Conservation (phyloP, 257 asterid species). For the Scutellaria galericulata region DNA sequence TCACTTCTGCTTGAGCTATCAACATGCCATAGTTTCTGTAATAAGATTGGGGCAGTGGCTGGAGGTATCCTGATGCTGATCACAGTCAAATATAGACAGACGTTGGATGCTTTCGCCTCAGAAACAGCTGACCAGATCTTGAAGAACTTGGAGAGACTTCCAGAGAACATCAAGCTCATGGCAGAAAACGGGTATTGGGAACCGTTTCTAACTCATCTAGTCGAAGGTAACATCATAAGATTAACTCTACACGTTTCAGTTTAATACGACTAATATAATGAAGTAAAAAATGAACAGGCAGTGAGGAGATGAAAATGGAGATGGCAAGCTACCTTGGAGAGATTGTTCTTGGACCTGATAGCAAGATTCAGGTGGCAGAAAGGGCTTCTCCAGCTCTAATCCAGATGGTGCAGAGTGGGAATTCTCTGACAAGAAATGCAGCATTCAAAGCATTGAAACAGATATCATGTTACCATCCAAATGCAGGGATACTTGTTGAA, state of each 20-base stretch:
- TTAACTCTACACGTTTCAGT: not conserved
- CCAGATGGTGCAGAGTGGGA: conserved; percentile 63
- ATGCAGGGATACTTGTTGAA: conserved; percentile 53
- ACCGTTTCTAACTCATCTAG: conserved; percentile 65
- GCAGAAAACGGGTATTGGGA: conserved; percentile 86
- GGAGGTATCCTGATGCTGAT: conserved; percentile 78
- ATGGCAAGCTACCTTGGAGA: conserved; percentile 76
- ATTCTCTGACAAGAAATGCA: conserved; percentile 53
- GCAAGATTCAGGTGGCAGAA: conserved; percentile 59
- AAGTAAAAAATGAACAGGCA: conserved; percentile 53
- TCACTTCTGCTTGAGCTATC: conserved; percentile 67
- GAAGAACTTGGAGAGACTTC: conserved; percentile 65
- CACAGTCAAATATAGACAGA: conserved; percentile 58
- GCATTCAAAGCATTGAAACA: conserved; percentile 74
- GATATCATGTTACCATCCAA: conserved; percentile 60
- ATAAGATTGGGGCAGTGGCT: conserved; percentile 55
- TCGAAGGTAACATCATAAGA: conserved; percentile 52
- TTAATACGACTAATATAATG: not conserved
- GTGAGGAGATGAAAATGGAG: conserved; percentile 61
- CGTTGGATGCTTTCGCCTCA: conserved; percentile 56
- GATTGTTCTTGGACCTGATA: conserved; percentile 59
- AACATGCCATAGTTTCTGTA: conserved; percentile 44
- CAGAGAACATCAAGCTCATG: conserved; percentile 74
- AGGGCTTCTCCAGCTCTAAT: conserved; percentile 70
- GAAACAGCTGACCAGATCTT: conserved; percentile 63